Evolutionary conservation across 768 basidiomycete genomes (phyloP).

Genomic region (Tephrocybe rancida): DNA sequence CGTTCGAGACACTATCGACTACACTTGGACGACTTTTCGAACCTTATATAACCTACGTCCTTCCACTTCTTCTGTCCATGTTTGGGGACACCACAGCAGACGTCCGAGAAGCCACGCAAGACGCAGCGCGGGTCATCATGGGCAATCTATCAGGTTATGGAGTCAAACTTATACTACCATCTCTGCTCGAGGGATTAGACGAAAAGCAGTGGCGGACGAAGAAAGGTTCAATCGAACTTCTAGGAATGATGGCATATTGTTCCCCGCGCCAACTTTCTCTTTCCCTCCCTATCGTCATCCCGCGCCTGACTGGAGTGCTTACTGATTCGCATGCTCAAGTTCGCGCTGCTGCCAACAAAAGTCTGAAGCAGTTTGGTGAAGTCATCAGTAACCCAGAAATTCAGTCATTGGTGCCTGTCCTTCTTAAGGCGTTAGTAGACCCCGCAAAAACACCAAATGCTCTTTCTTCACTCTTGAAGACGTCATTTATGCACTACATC

Average conservation of each 20-base stretch:
- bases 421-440: conserved; percentile 95
- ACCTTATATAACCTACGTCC: conserved; percentile 83
- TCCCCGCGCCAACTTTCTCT: conserved; percentile 93
- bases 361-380: conserved; percentile 96
- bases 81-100: conserved; percentile 89
- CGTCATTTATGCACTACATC: conserved; percentile 97
- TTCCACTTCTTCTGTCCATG: conserved; percentile 79
- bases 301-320: conserved; percentile 90
- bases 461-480: conserved; percentile 84
- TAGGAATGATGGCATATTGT: conserved; percentile 99
- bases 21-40: conserved; percentile 91
- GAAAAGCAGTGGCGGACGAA: conserved; percentile 99
- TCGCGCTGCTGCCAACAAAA: conserved; percentile 88
- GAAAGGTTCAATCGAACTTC: conserved; percentile 93
- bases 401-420: conserved; percentile 82
- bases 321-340: conserved; percentile 99
- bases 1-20: conserved; percentile 87
- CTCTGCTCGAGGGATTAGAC: conserved; percentile 86
- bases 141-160: conserved; percentile 92
- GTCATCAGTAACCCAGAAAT: conserved; percentile 98
- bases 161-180: conserved; percentile 92
- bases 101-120: conserved; percentile 92
- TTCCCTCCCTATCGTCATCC: conserved; percentile 95
- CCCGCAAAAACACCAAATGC: conserved; percentile 89
- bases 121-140: conserved; percentile 94